Evolutionary conservation across 139 green algal genomes (phyloP).

Genomic region (Chloropicon primus): DNA sequence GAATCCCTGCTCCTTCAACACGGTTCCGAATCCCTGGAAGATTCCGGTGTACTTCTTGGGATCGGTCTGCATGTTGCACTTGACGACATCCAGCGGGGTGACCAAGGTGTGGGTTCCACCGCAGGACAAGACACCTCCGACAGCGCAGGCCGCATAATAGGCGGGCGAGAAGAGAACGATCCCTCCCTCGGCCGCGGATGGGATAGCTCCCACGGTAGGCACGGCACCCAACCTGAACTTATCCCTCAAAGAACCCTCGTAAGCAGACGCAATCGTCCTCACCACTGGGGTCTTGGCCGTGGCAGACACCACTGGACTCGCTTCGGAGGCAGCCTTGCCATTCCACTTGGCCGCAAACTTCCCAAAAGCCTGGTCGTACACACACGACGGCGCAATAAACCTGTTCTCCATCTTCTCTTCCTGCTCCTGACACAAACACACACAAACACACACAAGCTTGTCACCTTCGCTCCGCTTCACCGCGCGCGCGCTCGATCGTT

Average conservation of each 20-base stretch:
- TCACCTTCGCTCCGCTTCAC: no score
- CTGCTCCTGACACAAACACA: no score
- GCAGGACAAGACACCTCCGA: slow-evolving; percentile 33
- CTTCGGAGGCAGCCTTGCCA: no score
- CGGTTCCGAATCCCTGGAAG: slow-evolving; percentile 41
- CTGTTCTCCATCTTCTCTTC: neutral
- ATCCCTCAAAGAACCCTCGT: neutral
- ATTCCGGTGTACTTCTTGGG: slow-evolving; percentile 60
- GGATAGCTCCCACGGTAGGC: neutral
- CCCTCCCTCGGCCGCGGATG: neutral
- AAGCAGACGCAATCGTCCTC: neutral
- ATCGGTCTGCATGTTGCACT: slow-evolving; percentile 82
- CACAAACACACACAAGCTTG: no score
- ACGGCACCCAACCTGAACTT: neutral
- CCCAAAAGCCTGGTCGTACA: neutral
- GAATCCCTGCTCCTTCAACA: slow-evolving; percentile 46
- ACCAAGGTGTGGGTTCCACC: slow-evolving; percentile 48
- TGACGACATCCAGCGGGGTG: slow-evolving; percentile 85
- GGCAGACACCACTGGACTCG: no score
- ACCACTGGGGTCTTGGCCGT: neutral
- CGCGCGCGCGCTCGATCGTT: no score
- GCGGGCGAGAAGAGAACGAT: neutral
- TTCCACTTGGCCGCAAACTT: neutral
- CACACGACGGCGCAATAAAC: neutral
- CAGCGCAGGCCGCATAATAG: slow-evolving; percentile 12